phyloP scores from a whole-genome alignment of 768 basidiomycete genomes.

The Tricholoma terreum region DNA sequence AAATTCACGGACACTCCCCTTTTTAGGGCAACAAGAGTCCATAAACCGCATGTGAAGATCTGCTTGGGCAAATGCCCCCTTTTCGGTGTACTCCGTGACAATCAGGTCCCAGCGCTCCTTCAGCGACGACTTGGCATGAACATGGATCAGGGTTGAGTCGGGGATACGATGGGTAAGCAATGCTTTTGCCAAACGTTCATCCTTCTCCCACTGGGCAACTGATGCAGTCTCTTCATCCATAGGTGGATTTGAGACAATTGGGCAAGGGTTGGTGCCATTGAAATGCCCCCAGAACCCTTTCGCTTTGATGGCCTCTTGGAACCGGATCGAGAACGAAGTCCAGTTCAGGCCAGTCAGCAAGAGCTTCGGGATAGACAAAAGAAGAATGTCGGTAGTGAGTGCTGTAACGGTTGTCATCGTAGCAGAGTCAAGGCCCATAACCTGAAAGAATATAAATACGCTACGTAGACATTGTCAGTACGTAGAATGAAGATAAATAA shows the following conservation, averaged over 20 bases:
- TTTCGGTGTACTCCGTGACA: no score
- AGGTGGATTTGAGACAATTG: not conserved
- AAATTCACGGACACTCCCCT: no score
- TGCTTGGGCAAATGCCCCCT: no score
- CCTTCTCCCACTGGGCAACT: no score
- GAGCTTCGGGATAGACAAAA: not conserved
- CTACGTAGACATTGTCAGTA: no score
- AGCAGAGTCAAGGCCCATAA: not conserved
- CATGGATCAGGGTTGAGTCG: conserved; percentile 24
- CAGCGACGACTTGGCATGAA: not conserved
- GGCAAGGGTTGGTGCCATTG: conserved; percentile 7
- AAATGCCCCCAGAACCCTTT: conserved; percentile 15
- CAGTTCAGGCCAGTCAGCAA: conserved; percentile 8
- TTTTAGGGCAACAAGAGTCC: no score
- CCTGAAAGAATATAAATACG: not conserved
- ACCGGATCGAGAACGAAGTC: conserved; percentile 7
- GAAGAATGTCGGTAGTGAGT: not conserved
- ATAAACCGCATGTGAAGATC: no score
- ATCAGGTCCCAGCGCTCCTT: no score
- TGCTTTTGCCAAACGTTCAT: no score
- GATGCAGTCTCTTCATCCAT: no score
- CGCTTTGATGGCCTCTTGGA: conserved; percentile 9
- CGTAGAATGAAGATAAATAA: no score
- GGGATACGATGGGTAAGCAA: conserved; percentile 28
- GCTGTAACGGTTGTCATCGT: not conserved